phyloP scores from a whole-genome alignment of 2,329 filamentous ascomycete genomes.

The Rachicladosporium sp. region DNA sequence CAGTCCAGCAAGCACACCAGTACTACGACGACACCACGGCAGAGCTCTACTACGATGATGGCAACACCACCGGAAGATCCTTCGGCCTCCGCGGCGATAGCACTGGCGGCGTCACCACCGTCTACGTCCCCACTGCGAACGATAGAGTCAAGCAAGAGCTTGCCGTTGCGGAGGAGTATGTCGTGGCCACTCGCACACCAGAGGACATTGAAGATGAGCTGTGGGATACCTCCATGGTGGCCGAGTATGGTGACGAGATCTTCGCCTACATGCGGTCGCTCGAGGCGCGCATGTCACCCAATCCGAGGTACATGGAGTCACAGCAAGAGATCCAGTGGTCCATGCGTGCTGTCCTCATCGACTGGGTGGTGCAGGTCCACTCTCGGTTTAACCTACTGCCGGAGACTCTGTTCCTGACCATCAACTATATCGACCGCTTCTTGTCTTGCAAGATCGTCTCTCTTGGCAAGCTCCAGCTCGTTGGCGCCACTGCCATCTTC shows the following conservation, averaged over 20 bases:
- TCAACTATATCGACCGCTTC: conserved; percentile 97
- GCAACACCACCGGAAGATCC: conserved; percentile 64
- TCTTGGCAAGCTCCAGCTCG: conserved; percentile 85
- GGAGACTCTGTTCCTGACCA: conserved; percentile 85
- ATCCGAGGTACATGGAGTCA: conserved; percentile 89
- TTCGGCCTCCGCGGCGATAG: conserved; percentile 60
- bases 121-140: conserved; percentile 63
- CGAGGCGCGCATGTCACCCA: conserved; percentile 78
- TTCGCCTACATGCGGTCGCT: conserved; percentile 82
- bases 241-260: conserved; percentile 92
- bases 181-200: conserved; percentile 51
- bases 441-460: conserved; percentile 91
- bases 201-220: conserved; percentile 80
- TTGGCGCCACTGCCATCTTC: conserved; percentile 89
- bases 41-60: conserved; percentile 60
- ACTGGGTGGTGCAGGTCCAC: conserved; percentile 96
- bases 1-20: conserved; percentile 5
- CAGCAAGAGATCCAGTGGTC: conserved; percentile 99
- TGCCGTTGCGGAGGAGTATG: conserved; percentile 51
- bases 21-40: conserved; percentile 45
- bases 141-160: conserved; percentile 61
- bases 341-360: conserved; percentile 93
- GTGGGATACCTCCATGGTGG: conserved; percentile 95
- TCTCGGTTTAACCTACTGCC: conserved; percentile 80
- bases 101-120: conserved; percentile 48